Evolutionary conservation across 345 rosid genomes (phyloP).

Genomic region (Eutrema japonicum): DNA sequence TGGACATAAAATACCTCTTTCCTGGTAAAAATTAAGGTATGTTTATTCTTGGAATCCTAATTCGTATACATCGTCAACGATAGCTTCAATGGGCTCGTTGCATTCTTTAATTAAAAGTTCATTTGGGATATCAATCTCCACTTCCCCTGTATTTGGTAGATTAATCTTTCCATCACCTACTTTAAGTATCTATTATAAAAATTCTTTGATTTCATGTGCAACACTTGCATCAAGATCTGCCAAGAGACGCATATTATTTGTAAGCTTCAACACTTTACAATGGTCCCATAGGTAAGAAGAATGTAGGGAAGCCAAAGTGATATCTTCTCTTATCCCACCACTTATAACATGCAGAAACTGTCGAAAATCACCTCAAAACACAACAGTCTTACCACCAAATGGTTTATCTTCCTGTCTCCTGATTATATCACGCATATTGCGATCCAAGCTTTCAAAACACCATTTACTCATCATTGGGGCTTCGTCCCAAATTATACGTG

Average conservation of each 20-base stretch:
- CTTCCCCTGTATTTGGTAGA: neutral
- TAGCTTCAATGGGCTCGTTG: neutral
- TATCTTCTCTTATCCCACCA: neutral
- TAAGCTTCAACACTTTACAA: neutral
- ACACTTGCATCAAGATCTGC: neutral
- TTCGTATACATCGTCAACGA: neutral
- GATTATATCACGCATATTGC: neutral
- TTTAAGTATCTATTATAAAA: neutral
- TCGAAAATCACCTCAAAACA: neutral
- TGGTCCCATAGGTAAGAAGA: neutral
- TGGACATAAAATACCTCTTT: neutral
- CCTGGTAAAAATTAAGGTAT: neutral
- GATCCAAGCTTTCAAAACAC: neutral
- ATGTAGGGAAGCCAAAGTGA: neutral
- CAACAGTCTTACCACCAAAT: neutral
- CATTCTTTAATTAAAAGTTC: neutral
- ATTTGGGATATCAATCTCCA: neutral
- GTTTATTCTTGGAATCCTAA: neutral
- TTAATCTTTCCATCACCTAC: neutral
- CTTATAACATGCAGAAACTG: neutral
- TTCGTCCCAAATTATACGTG: neutral
- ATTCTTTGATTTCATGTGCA: rapidly evolving
- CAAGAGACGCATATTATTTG: neutral
- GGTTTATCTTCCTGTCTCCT: neutral
- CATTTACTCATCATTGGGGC: neutral